Evolutionary conservation across 371 early-diverging fungal species (phyloP).

Genomic region (Parasitella parasitica): DNA sequence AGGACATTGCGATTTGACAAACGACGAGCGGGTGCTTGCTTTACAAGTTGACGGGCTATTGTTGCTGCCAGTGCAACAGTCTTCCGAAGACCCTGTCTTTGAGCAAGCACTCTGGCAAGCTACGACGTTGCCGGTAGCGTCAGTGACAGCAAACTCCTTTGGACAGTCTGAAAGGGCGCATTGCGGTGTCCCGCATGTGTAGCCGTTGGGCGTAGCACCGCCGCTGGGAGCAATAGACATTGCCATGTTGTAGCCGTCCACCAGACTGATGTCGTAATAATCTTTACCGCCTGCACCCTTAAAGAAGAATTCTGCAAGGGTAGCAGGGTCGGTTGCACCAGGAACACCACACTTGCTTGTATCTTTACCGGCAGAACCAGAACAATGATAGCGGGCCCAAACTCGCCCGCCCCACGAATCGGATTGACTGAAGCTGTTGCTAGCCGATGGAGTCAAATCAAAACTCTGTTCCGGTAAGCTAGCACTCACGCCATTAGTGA

Average conservation of each 20-base stretch:
- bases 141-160: slow-evolving; percentile 26
- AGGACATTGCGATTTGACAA: slow-evolving; percentile 37
- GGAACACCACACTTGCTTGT: slow-evolving; percentile 26
- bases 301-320: slow-evolving; percentile 51
- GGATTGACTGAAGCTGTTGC: slow-evolving; percentile 28
- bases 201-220: slow-evolving; percentile 14
- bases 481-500: slow-evolving; percentile 36
- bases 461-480: slow-evolving; percentile 24
- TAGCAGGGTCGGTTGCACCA: slow-evolving; percentile 47
- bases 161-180: slow-evolving; percentile 35
- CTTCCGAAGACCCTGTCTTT: slow-evolving; percentile 13
- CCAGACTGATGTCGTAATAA: slow-evolving; percentile 47
- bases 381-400: slow-evolving; percentile 40
- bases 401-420: slow-evolving; percentile 50
- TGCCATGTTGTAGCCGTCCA: slow-evolving; percentile 48
- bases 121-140: slow-evolving; percentile 29
- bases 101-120: slow-evolving; percentile 42
- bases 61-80: slow-evolving; percentile 37
- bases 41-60: slow-evolving; percentile 31
- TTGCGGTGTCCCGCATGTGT: slow-evolving; percentile 37
- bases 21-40: slow-evolving; percentile 14
- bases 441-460: slow-evolving; percentile 35
- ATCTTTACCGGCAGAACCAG: slow-evolving; percentile 26
- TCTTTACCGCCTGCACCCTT: slow-evolving; percentile 39
- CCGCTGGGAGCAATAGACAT: slow-evolving; percentile 29